Evolutionary conservation across 495 filamentous ascomycete genomes (phyloP).

Genomic region (Halenospora varia): DNA sequence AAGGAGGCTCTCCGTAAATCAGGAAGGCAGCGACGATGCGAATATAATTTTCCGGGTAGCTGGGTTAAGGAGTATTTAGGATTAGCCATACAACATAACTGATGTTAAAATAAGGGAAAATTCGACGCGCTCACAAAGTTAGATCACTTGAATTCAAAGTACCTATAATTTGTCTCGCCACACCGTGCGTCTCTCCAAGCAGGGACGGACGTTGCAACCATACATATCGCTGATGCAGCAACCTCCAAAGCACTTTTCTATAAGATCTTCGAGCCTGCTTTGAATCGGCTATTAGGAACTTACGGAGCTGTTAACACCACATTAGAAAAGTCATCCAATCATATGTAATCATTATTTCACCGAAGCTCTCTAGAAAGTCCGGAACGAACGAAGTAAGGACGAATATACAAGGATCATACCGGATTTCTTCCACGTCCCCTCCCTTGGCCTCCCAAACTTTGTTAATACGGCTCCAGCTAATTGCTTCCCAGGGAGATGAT

Average conservation of each 20-base stretch:
- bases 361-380: conserved; percentile 35
- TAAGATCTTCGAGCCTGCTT: conserved; percentile 34
- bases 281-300: conserved; percentile 25
- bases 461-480: conserved; percentile 33
- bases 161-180: conserved; percentile 23
- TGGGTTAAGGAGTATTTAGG: conserved; percentile 17
- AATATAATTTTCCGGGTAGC: conserved; percentile 26
- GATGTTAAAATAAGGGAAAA: conserved; percentile 20
- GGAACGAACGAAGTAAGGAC: conserved; percentile 22
- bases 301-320: conserved; percentile 20
- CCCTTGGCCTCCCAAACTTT: conserved; percentile 29
- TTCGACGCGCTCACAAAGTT: conserved; percentile 14
- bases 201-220: too few species aligned
- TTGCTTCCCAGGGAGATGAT: conserved; percentile 38
- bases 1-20: conserved; percentile 22
- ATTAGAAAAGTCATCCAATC: conserved; percentile 34
- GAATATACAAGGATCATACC: conserved; percentile 17
- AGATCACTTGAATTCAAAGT: conserved; percentile 23
- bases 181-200: too few species aligned
- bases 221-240: conserved; percentile 32
- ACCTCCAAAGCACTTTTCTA: conserved; percentile 36
- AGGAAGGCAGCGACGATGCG: conserved; percentile 23
- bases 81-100: conserved; percentile 24
- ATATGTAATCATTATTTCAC: conserved; percentile 48
- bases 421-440: conserved; percentile 6